Evolutionary conservation across 306 rosid species (phyloP).

Genomic region (cucumber (Cucumis sativus)): DNA sequence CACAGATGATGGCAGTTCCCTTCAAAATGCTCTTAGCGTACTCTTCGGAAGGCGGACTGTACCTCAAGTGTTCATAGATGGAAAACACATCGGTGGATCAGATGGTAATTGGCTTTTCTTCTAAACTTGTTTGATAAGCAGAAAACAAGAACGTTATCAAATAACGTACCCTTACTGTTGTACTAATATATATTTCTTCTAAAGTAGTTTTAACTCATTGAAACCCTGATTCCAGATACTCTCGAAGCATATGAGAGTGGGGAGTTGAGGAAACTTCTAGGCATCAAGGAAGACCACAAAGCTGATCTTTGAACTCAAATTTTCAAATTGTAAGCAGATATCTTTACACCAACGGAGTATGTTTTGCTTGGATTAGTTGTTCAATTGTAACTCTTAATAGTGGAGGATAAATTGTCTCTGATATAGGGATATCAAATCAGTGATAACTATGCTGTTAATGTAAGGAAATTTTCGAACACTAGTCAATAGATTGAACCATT

Average conservation of each 20-base stretch:
- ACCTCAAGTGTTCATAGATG: constrained; percentile 79
- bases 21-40: constrained; percentile 54
- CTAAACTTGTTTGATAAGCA: too few species aligned
- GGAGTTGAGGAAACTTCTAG: constrained; percentile 50
- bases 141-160: too few species aligned
- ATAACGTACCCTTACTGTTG: not conserved
- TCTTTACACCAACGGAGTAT: not conserved
- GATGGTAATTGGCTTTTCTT: constrained; percentile 46
- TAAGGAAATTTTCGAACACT: not conserved
- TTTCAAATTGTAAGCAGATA: not conserved
- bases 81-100: constrained; percentile 85
- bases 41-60: constrained; percentile 78
- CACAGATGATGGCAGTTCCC: constrained; percentile 61
- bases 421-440: not conserved
- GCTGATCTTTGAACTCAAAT: constrained; percentile 45
- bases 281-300: constrained; percentile 23
- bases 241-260: constrained; percentile 71
- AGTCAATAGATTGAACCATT: not conserved
- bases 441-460: not conserved
- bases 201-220: not conserved
- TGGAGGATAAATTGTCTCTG: not conserved
- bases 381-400: not conserved
- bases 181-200: not conserved
- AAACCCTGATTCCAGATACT: constrained; percentile 39
- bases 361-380: not conserved